Evolutionary conservation across 257 asterid genomes (phyloP).

Genomic region (Linaria vulgaris): DNA sequence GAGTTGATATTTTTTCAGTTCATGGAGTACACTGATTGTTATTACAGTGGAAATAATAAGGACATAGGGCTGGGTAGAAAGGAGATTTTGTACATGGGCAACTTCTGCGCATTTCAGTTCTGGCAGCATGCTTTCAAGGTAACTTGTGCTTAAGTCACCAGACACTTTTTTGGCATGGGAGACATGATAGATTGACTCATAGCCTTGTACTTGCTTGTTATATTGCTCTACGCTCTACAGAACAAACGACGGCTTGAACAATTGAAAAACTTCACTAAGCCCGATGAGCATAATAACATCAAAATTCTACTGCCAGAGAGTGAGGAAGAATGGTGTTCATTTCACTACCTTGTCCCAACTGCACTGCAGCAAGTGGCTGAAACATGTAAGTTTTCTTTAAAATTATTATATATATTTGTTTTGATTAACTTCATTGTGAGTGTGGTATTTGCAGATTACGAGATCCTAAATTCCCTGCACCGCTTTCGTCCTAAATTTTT

Average conservation of each 20-base stretch:
- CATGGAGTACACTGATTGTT: slow-evolving; percentile 52
- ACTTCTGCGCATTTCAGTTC: slow-evolving; percentile 78
- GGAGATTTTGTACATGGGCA: slow-evolving; percentile 66
- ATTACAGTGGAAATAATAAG: slow-evolving; percentile 46
- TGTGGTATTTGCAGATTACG: slow-evolving; percentile 73
- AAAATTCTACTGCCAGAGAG: slow-evolving; percentile 35
- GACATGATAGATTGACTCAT: slow-evolving; percentile 19
- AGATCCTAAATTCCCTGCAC: slow-evolving; percentile 64
- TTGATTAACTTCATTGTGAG: slow-evolving; percentile 21
- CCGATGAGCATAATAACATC: slow-evolving; percentile 36
- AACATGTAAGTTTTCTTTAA: slow-evolving; percentile 53
- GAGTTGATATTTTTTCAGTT: slow-evolving; percentile 36
- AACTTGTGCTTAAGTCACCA: slow-evolving; percentile 23
- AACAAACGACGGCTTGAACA: slow-evolving; percentile 63
- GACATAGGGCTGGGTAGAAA: slow-evolving; percentile 61
- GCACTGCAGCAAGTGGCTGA: slow-evolving; percentile 75
- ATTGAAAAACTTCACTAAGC: slow-evolving; percentile 47
- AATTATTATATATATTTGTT: slow-evolving; percentile 5
- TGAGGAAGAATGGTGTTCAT: slow-evolving; percentile 91
- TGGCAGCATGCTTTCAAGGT: slow-evolving; percentile 90
- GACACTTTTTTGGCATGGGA: slow-evolving; percentile 13
- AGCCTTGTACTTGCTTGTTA: slow-evolving; percentile 21
- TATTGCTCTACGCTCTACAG: slow-evolving; percentile 41
- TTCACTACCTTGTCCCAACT: slow-evolving; percentile 75
- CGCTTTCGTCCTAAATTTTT: slow-evolving; percentile 76